phyloP scores from a whole-genome alignment of 805 yeast genomes.

The Zygoascus flipseniorum region DNA sequence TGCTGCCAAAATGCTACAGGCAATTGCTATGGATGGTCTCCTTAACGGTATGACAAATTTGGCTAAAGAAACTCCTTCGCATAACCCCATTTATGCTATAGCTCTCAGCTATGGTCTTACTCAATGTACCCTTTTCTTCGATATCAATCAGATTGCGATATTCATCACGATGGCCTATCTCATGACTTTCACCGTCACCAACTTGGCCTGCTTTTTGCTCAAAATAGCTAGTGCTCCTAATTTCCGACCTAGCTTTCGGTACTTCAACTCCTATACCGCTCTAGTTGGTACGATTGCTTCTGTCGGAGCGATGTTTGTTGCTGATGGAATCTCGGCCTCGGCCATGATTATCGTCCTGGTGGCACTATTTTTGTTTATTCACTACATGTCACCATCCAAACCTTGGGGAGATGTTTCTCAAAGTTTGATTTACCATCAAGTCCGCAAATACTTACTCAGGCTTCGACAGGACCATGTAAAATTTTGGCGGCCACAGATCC shows the following conservation, averaged over 20 bases:
- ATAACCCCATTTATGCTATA: slow-evolving; percentile 55
- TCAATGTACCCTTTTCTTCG: slow-evolving; percentile 79
- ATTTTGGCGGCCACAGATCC: slow-evolving; percentile 96
- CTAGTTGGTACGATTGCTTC: slow-evolving; percentile 62
- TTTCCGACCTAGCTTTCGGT: slow-evolving; percentile 90
- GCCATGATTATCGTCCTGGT: slow-evolving; percentile 58
- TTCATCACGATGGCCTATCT: slow-evolving; percentile 95
- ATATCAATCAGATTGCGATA: slow-evolving; percentile 89
- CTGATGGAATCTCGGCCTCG: slow-evolving; percentile 85
- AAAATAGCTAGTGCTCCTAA: slow-evolving; percentile 95
- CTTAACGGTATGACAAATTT: slow-evolving; percentile 70
- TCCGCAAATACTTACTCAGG: slow-evolving; percentile 77
- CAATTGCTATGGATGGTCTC: slow-evolving; percentile 80
- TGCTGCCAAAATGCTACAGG: slow-evolving; percentile 84
- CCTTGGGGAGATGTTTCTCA: slow-evolving; percentile 99
- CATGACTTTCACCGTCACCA: slow-evolving; percentile 92
- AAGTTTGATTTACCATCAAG: slow-evolving; percentile 90
- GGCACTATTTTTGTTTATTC: slow-evolving; percentile 67
- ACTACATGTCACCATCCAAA: slow-evolving; percentile 87
- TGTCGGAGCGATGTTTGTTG: slow-evolving; percentile 82
- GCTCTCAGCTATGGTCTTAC: slow-evolving; percentile 72
- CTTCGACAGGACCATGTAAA: slow-evolving; percentile 88
- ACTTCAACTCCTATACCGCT: slow-evolving; percentile 78
- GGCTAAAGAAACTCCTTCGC: slow-evolving; percentile 43
- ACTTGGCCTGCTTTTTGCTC: slow-evolving; percentile 83